Evolutionary conservation across 2,329 filamentous ascomycete species (phyloP).

Genomic region (Fusarium torreyae): DNA sequence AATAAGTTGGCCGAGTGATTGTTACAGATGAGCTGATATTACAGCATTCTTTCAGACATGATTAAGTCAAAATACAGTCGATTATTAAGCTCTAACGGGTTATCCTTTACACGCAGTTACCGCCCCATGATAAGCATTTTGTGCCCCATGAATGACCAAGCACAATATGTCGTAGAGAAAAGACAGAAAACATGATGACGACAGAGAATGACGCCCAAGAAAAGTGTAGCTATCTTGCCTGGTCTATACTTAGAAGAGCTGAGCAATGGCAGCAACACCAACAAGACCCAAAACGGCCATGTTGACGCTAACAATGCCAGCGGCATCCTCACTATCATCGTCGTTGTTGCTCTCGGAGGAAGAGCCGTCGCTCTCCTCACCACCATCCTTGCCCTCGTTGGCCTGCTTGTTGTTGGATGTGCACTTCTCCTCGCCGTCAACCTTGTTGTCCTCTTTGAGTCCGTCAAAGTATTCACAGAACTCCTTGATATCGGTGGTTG

Average conservation of each 20-base stretch:
- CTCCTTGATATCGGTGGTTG: conserved; percentile 71
- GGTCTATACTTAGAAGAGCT: conserved; percentile 65
- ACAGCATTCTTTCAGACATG: neutral
- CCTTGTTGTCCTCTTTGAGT: conserved; percentile 56
- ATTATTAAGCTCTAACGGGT: conserved; percentile 63
- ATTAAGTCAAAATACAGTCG: conserved; percentile 56
- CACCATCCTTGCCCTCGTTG: conserved; percentile 62
- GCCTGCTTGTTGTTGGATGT: conserved; percentile 66
- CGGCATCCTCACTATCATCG: conserved; percentile 58
- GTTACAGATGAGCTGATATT: neutral
- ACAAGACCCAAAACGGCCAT: conserved; percentile 63
- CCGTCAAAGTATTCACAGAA: conserved; percentile 69
- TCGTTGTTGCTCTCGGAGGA: conserved; percentile 47
- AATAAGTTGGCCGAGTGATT: too few species aligned
- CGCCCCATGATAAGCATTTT: conserved; percentile 48
- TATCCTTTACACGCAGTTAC: conserved; percentile 51
- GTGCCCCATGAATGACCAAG: conserved; percentile 52
- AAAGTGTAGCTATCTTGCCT: conserved; percentile 52
- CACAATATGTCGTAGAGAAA: conserved; percentile 55
- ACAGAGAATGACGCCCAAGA: conserved; percentile 55
- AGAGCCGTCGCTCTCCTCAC: conserved; percentile 47
- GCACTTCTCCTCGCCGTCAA: conserved; percentile 64
- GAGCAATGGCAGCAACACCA: conserved; percentile 63
- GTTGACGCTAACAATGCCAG: conserved; percentile 64
- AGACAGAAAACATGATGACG: conserved; percentile 54